Base-by-base conservation (phyloP, 805 yeast genomes). In the Kodamaea laetipori region DNA sequence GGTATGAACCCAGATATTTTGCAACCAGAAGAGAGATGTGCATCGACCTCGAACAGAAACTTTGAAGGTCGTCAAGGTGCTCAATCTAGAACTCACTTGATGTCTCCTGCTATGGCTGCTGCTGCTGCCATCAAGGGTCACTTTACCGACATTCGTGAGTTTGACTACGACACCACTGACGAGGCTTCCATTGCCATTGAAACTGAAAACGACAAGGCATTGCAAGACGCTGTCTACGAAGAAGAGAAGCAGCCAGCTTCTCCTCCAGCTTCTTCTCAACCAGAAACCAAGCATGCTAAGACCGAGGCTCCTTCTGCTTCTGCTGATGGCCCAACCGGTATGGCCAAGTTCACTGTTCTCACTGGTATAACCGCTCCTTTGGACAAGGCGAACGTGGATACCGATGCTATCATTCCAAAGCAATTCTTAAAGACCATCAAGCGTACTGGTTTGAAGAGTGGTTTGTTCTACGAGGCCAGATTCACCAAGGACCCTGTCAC, bases 21-120 rank as follows among this genome's bases (percentile, higher is more conserved):
- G 61, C 79, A 82, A 49, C 99, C 99, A 31, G 81, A 86, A 61
- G 99, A 94, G 70, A 83, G 99, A 72, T 94, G 99, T 74, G 99
- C 99, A 6, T 90, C 98, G 10, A 94, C 99, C 13, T 92, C 98
- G 16, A 94, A 94, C 78, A 86, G 99, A 78, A 94, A 94, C 74
- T 94, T 94, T 63, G 97, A 92, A 69, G 99, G 99, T 58, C 90
- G 99, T 71, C 99, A 94, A 76, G 99, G 99, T 72, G 96, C 97
- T 41, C 73, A 71, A 48, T 89, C 97, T 12, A 82, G 99, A 73
- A 94, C 99, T 13, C 99, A 94, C 65, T 78, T 94, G 63, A 89
- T 92, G 96, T 88, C 97, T 10, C 99, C 99, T 30, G 96, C 96
- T 16, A 94, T 94, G 99, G 99, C 99, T 37, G 99, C 99, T 24